Base-by-base conservation (phyloP, 2,329 filamentous ascomycete species). In the Botrytis paeoniae region DNA sequence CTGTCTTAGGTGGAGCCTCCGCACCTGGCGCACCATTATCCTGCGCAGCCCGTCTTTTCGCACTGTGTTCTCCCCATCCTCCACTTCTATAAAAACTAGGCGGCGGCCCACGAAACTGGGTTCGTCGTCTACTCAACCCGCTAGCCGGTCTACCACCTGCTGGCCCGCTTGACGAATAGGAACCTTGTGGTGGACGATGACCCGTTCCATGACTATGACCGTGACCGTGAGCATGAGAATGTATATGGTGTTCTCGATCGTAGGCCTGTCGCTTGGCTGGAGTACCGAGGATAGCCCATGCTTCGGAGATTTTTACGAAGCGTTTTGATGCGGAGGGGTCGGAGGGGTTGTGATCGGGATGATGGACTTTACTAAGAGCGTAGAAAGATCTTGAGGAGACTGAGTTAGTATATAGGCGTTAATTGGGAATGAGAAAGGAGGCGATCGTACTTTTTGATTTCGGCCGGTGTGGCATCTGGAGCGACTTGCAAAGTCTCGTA, bases 21-120 rank as follows among this genome's bases (percentile, higher is more conserved):
- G 70, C 73, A 16, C 73, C 70, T 6, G 75, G 70, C 57, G 79
- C 57, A 63, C 73, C 70, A 35, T 75, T 73, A 7, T 75, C 81
- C 62, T 89, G 86, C 62, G 86, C 86, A 51, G 85, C 85, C 71
- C 83, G 82, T 54, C 89, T 82, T 83, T 92, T 92, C 51, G 87
- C 87, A 3, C 83, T 80, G 73, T 93, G 88, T 4, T 84, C 81
- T 65, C 93, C 93, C 87, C 94, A 97, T 4, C 92, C 93, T 7
- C 94, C 94, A 75, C 87, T 90, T 29, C 91, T 88, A 82, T 94
- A 98, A 84, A 98, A 98, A 76, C 90, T 93, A 0, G 95, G 95
- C 69, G 96, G 95, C 5, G 96, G 95, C 0, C 95, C 95, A 32
- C 88, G 89, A 82, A 97, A 98, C 7, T 91, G 86, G 3, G 90